These are phyloP conservation scores for Staphylotrichum tortipilum DNA, from an alignment of 495 filamentous ascomycete genomes.

Conservation along the genomic window DNA sequence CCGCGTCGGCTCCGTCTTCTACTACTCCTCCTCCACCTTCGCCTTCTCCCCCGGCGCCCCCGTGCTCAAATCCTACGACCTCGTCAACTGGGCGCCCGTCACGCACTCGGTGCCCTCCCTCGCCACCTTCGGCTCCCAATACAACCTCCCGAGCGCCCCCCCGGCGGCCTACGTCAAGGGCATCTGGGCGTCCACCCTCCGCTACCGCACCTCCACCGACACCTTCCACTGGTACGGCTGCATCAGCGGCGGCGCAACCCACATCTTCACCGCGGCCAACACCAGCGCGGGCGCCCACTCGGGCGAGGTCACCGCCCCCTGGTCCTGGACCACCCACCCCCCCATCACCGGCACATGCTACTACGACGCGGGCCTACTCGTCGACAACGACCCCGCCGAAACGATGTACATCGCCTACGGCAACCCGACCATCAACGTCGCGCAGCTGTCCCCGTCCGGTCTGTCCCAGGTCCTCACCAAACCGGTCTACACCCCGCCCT, in stretches of 20 bases:
- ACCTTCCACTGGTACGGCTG: conserved; percentile 52
- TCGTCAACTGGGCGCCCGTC: conserved; percentile 49
- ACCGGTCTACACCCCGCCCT: conserved; percentile 31
- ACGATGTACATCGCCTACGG: conserved; percentile 52
- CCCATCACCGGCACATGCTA: conserved; percentile 42
- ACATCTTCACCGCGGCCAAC: conserved; percentile 44
- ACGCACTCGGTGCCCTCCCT: conserved; percentile 47
- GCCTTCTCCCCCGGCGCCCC: conserved; percentile 53
- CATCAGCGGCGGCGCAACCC: conserved; percentile 35
- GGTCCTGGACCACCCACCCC: conserved; percentile 27
- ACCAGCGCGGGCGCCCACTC: conserved; percentile 8
- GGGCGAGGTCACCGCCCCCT: conserved; percentile 10
- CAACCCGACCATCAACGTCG: conserved; percentile 38
- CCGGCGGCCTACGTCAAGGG: conserved; percentile 40
- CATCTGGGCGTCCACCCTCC: conserved; percentile 47
- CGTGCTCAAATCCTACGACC: conserved; percentile 47
- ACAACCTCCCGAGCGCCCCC: conserved; percentile 36
- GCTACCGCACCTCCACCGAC: conserved; percentile 38
- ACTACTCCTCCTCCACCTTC: conserved; percentile 50
- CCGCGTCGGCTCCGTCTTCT: conserved; percentile 39
- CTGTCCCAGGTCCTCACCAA: conserved; percentile 31
- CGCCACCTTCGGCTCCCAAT: conserved; percentile 37
- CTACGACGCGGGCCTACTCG: conserved; percentile 50
- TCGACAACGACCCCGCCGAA: conserved; percentile 45
- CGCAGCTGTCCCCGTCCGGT: conserved; percentile 42